Percentiles rank a stretch among this genome's conserved stretches.
Evolutionary conservation across 805 yeast species (phyloP).

Genomic region (Ogataea angusta): DNA sequence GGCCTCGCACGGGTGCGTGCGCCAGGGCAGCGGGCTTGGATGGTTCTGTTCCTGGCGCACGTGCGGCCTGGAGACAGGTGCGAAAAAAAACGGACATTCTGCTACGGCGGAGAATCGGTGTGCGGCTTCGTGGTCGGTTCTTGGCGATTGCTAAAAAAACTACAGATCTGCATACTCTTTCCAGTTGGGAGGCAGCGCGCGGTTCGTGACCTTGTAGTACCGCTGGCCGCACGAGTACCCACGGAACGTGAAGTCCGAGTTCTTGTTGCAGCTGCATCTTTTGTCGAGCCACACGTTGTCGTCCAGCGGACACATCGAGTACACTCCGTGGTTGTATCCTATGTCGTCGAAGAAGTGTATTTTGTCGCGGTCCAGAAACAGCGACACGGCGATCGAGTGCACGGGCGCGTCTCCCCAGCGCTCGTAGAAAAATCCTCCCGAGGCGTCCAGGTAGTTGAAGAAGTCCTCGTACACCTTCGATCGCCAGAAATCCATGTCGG

Average conservation of each 20-base stretch:
- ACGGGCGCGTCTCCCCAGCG: constrained; percentile 95
- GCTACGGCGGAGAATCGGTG: not conserved
- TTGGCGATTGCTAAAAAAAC: constrained; percentile 3
- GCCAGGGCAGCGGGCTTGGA: not conserved
- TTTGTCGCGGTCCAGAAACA: constrained; percentile 53
- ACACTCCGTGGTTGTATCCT: constrained; percentile 65
- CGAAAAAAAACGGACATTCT: not conserved
- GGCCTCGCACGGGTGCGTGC: not conserved
- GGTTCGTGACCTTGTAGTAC: constrained; percentile 28
- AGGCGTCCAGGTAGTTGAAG: constrained; percentile 58
- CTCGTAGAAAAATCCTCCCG: constrained; percentile 82
- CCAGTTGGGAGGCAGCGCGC: constrained; percentile 30
- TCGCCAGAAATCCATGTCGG: constrained; percentile 67
- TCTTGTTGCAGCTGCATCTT: constrained; percentile 39
- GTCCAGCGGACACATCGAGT: constrained; percentile 42
- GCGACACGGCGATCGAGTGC: constrained; percentile 73
- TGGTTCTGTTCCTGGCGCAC: not conserved
- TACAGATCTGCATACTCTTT: constrained; percentile 17
- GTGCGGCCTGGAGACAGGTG: not conserved
- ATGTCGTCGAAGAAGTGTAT: constrained; percentile 71
- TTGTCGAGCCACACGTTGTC: constrained; percentile 25
- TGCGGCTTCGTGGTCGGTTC: constrained; percentile 1
- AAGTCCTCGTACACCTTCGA: constrained; percentile 52
- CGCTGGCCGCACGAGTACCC: constrained; percentile 36
- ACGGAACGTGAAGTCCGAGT: constrained; percentile 37